Percentiles rank a stretch among this genome's conserved stretches.
These are phyloP conservation scores for Lactifluus echinatus DNA, from an alignment of 768 basidiomycete genomes.

Conservation along the genomic window DNA sequence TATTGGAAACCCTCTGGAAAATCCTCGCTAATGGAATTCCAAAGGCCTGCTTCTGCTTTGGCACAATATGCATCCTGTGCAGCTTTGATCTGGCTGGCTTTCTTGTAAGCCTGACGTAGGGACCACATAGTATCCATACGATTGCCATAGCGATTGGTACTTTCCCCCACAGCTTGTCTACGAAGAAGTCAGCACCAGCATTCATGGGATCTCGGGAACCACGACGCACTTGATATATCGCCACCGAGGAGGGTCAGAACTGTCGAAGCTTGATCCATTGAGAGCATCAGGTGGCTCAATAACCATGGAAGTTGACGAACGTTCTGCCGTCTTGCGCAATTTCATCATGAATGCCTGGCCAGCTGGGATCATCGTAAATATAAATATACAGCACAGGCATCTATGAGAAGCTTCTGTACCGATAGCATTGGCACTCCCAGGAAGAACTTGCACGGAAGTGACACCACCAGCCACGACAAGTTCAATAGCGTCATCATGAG, in stretches of 20 bases:
- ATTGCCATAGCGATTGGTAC: slow-evolving; percentile 18
- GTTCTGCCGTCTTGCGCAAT: slow-evolving; percentile 65
- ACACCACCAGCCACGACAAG: slow-evolving; percentile 82
- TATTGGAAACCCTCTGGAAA: slow-evolving; percentile 69
- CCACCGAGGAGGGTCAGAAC: slow-evolving; percentile 48
- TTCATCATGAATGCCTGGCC: slow-evolving; percentile 88
- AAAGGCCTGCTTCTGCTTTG: slow-evolving; percentile 42
- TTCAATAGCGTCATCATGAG: slow-evolving; percentile 68
- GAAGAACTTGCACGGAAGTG: slow-evolving; percentile 74
- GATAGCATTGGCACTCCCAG: slow-evolving; percentile 69
- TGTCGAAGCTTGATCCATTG: slow-evolving; percentile 35
- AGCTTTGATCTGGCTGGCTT: slow-evolving; percentile 58
- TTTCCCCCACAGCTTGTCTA: slow-evolving; percentile 29
- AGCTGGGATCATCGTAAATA: slow-evolving; percentile 34
- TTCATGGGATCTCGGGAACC: background rate
- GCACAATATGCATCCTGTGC: slow-evolving; percentile 67
- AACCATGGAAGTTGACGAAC: slow-evolving; percentile 72
- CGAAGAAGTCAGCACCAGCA: background rate
- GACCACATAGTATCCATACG: slow-evolving; percentile 79
- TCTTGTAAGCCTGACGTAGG: slow-evolving; percentile 69
- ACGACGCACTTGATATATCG: slow-evolving; percentile 66
- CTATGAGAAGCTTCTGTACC: slow-evolving; percentile 33
- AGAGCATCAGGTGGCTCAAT: slow-evolving; percentile 73
- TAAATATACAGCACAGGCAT: slow-evolving; percentile 13
- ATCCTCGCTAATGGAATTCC: slow-evolving; percentile 30